These are phyloP conservation scores for Theobroma grandiflorum DNA, from an alignment of 441 rosid species.

Conservation along the genomic window DNA sequence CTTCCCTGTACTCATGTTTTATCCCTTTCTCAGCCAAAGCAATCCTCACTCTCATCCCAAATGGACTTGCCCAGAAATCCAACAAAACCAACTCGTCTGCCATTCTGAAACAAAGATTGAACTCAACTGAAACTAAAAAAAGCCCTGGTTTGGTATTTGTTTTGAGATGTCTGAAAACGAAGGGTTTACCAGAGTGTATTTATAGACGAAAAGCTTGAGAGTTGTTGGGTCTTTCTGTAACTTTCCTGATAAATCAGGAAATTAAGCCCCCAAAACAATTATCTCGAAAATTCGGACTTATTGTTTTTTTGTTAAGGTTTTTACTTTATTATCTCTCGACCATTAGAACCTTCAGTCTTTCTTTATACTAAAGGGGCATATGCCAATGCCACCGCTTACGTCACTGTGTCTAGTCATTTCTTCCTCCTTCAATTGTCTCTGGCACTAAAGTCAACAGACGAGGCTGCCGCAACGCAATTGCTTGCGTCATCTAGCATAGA, in stretches of 20 bases:
- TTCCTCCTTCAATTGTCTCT: no score
- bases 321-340: no score
- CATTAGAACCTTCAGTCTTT: no score
- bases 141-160: neutral
- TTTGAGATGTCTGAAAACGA: neutral
- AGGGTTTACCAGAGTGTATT: neutral
- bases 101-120: slow-evolving; percentile 21
- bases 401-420: no score
- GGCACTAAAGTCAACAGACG: no score
- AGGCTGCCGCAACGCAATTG: no score
- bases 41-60: slow-evolving; percentile 50
- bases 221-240: neutral
- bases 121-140: neutral
- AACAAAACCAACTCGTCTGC: slow-evolving; percentile 42
- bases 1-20: slow-evolving; percentile 42
- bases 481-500: no score
- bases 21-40: slow-evolving; percentile 49
- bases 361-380: no score
- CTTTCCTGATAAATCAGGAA: neutral
- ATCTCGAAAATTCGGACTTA: no score
- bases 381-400: no score
- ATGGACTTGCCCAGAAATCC: slow-evolving; percentile 47
- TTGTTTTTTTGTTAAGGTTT: no score
- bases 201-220: neutral
- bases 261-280: no score